Percentiles rank a stretch among this genome's conserved stretches.
These are phyloP conservation scores for Microbotryum lychnidis-dioicae DNA, from an alignment of 1,284 basidiomycete genomes.

Conservation along the genomic window DNA sequence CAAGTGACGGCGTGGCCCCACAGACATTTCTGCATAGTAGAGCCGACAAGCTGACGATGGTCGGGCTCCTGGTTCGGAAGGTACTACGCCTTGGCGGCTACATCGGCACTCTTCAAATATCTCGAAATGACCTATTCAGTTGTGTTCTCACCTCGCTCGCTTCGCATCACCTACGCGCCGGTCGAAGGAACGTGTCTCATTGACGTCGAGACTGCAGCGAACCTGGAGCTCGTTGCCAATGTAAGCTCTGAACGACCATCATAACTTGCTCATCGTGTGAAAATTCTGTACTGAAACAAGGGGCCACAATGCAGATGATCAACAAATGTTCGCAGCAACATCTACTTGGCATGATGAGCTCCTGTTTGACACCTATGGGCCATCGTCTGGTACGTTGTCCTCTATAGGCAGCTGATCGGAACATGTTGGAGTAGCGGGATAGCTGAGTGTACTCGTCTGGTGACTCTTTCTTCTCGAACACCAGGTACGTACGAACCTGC, in stretches of 20 bases:
- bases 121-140: slow-evolving; percentile 58
- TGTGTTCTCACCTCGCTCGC: slow-evolving; percentile 58
- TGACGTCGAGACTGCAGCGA: slow-evolving; percentile 73
- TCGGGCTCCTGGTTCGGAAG: slow-evolving; percentile 42
- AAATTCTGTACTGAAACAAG: not conserved
- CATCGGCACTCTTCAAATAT: slow-evolving; percentile 74
- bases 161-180: slow-evolving; percentile 70
- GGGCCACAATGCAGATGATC: slow-evolving; percentile 41
- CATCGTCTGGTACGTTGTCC: slow-evolving; percentile 32
- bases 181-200: slow-evolving; percentile 81
- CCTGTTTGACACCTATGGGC: slow-evolving; percentile 83
- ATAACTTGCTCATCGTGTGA: not conserved
- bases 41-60: not conserved
- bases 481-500: slow-evolving; percentile 61
- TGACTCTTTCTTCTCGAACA: slow-evolving; percentile 44
- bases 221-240: slow-evolving; percentile 79
- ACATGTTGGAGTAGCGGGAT: not conserved
- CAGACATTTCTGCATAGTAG: no score
- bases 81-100: slow-evolving; percentile 77
- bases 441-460: not conserved
- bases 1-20: not conserved
- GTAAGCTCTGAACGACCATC: slow-evolving; percentile 44
- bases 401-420: no score
- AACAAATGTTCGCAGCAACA: slow-evolving; percentile 30
- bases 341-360: slow-evolving; percentile 50